Base-by-base conservation (phyloP, 192 early-diverging fungal genomes). In the Mycoemilia scoparia region DNA sequence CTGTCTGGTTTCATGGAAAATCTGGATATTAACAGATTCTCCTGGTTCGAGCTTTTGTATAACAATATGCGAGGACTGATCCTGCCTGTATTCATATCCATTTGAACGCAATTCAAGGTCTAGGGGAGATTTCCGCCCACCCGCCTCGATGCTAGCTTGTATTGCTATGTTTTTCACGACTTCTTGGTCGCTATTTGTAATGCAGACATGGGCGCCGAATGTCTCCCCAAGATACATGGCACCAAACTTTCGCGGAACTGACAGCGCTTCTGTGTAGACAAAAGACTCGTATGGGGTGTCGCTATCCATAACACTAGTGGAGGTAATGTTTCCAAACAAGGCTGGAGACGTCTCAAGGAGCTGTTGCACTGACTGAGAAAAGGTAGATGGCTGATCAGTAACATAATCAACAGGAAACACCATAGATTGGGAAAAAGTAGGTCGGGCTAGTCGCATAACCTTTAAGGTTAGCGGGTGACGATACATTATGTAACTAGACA, bases 171-270 rank as follows among this genome's bases (percentile, higher is more conserved):
- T 73, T 29, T 75, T 65, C 14, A 82, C 81, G 7, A 71, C 45
- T 11, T 67, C 47, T 2, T 38, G 23, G 9, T 66, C 66, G 34
- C 93, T 89, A 51, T 91, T 96, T 60, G 82, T 85, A 45, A 91
- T 57, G 43, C 80, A 84, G 24, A 96, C 49, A 44, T 88, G 83
- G 10, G 76, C 72, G 8, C 62, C 59, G 46, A 96, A 93, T 0
- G 80, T 87, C 57, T 95, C 91, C 5, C 91, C 91, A 13, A 96
- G 67, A 46, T 90, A 93, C 21, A 96, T 91, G 27, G 80, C 80
- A 5, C 89, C 89, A 57, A 93, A 90, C 8, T 80, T 60, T 4
- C 76, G 54, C 11, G 88, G 88, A 38, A 92, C 65, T n/a, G 70
- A 55, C 29, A 89, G 60, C 9, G 81, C 51, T 38, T 82, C 74